phyloP scores from a whole-genome alignment of 768 basidiomycete genomes.

The Lanmaoa rubissima region DNA sequence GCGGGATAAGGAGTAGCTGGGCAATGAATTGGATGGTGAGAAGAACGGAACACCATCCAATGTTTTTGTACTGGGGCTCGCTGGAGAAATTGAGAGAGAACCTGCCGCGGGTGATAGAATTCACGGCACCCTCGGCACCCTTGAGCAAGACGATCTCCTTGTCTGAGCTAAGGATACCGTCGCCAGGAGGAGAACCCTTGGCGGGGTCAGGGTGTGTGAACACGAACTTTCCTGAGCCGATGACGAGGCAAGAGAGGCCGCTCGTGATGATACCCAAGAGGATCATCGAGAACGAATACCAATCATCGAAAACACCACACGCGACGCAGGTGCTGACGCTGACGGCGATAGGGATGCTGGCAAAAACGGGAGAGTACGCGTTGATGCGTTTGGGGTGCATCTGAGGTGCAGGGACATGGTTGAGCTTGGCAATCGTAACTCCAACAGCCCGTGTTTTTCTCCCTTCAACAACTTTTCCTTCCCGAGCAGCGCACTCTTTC shows the following conservation, averaged over 20 bases:
- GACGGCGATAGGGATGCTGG: conserved; percentile 31
- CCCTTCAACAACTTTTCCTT: conserved; percentile 19
- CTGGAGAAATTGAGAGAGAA: conserved; percentile 30
- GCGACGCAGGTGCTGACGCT: conserved; percentile 29
- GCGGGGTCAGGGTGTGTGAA: conserved; percentile 30
- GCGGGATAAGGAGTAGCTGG: conserved; percentile 36
- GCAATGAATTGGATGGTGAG: conserved; percentile 35
- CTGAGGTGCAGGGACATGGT: conserved; percentile 16
- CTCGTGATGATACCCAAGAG: conserved; percentile 33
- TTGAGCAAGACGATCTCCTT: conserved; percentile 29
- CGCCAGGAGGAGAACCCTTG: conserved; percentile 26
- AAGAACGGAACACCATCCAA: conserved; percentile 32
- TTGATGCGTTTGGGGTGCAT: conserved; percentile 21
- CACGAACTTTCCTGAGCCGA: conserved; percentile 31
- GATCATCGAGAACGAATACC: conserved; percentile 36
- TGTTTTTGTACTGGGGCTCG: conserved; percentile 27
- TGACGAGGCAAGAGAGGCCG: conserved; percentile 33
- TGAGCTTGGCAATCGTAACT: conserved; percentile 30
- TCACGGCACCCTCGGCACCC: conserved; percentile 32
- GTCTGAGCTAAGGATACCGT: conserved; percentile 28
- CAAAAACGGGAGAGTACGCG: conserved; percentile 23
- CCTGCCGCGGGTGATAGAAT: conserved; percentile 31
- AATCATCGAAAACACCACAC: conserved; percentile 31
- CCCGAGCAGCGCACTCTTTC: conserved; percentile 18
- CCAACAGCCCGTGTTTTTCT: conserved; percentile 24